Evolutionary conservation across 1,139 yeast genomes (phyloP).

Genomic region (Chernovozyma sophiae-reginae): DNA sequence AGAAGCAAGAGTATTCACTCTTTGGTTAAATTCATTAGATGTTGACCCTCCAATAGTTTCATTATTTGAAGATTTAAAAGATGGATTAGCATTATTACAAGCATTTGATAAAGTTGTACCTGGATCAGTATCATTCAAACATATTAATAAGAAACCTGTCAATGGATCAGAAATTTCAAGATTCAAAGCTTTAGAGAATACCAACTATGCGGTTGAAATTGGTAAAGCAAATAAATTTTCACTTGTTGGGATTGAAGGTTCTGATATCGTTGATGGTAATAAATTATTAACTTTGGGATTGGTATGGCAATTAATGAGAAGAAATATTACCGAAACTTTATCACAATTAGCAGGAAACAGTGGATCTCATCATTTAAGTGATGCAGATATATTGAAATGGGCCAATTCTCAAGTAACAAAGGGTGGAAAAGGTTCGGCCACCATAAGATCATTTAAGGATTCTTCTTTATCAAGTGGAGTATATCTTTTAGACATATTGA

Average conservation of each 20-base stretch:
- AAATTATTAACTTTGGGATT: slow-evolving; percentile 87
- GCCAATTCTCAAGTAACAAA: slow-evolving; percentile 80
- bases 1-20: slow-evolving; percentile 96
- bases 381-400: slow-evolving; percentile 87
- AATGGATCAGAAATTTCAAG: slow-evolving; percentile 72
- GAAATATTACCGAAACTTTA: slow-evolving; percentile 84
- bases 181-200: slow-evolving; percentile 93
- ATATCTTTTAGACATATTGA: slow-evolving; percentile 81
- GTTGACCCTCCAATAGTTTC: slow-evolving; percentile 93
- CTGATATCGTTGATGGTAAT: slow-evolving; percentile 93
- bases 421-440: slow-evolving; percentile 64
- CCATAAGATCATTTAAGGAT: slow-evolving; percentile 83
- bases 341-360: slow-evolving; percentile 65
- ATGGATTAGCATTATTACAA: slow-evolving; percentile 83
- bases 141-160: slow-evolving; percentile 76
- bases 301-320: slow-evolving; percentile 98
- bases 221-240: slow-evolving; percentile 93
- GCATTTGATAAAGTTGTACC: slow-evolving; percentile 96
- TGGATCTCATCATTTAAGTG: slow-evolving; percentile 62
- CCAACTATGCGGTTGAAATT: slow-evolving; percentile 92
- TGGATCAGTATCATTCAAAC: slow-evolving; percentile 77
- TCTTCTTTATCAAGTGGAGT: slow-evolving; percentile 69
- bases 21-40: slow-evolving; percentile 95
- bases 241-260: slow-evolving; percentile 96
- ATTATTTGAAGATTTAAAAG: slow-evolving; percentile 90